Evolutionary conservation across 768 basidiomycete species (phyloP).

Genomic region (Paxillus ammoniavirescens): DNA sequence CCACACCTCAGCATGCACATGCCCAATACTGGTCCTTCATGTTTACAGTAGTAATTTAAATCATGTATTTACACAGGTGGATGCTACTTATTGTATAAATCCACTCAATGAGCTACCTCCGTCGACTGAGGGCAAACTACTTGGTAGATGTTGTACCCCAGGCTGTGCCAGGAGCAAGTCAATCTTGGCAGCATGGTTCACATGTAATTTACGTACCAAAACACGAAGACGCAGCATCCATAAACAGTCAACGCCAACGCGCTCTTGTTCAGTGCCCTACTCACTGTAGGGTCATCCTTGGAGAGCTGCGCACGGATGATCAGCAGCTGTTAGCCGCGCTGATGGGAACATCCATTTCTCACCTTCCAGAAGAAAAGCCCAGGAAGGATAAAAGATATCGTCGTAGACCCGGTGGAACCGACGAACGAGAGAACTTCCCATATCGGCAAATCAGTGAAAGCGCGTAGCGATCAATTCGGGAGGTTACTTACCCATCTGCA

Average conservation of each 20-base stretch:
- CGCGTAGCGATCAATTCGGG: not conserved
- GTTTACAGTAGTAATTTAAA: no score
- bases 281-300: slow-evolving; percentile 57
- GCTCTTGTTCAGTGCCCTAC: slow-evolving; percentile 53
- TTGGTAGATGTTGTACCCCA: slow-evolving; percentile 78
- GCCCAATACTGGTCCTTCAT: no score
- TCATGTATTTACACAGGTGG: no score
- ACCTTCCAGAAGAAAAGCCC: slow-evolving; percentile 95
- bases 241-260: slow-evolving; percentile 70
- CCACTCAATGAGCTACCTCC: not conserved
- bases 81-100: not conserved
- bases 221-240: slow-evolving; percentile 76
- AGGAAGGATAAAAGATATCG: slow-evolving; percentile 94
- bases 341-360: slow-evolving; percentile 14
- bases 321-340: slow-evolving; percentile 4
- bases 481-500: slow-evolving; percentile 63
- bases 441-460: slow-evolving; percentile 13
- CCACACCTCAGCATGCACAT: not conserved
- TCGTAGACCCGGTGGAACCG: slow-evolving; percentile 94
- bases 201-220: slow-evolving; percentile 65
- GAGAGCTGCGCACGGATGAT: slow-evolving; percentile 50
- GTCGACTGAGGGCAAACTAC: slow-evolving; percentile 39
- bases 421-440: slow-evolving; percentile 89
- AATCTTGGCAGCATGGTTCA: slow-evolving; percentile 4
- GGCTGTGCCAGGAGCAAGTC: slow-evolving; percentile 38